Evolutionary conservation across 345 rosid genomes (phyloP).

Genomic region (Hibiscus trionum): DNA sequence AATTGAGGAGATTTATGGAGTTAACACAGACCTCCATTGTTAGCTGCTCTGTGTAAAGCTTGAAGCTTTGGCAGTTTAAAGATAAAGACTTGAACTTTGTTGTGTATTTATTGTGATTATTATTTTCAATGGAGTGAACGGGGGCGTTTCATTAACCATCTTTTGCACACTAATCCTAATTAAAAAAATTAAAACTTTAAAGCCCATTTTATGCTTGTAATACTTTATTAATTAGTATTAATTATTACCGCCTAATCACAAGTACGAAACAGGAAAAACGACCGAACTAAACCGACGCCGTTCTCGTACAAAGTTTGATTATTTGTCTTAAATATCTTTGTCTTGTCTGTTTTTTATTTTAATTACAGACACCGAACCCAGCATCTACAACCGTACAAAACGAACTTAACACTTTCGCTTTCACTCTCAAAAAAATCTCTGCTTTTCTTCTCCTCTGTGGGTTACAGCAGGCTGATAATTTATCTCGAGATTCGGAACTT

Average conservation of each 20-base stretch:
- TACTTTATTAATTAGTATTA: not conserved
- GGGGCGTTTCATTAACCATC: too few species aligned
- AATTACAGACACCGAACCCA: slow-evolving; percentile 1
- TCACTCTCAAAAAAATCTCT: not conserved
- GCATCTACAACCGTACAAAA: not conserved
- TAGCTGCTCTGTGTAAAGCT: slow-evolving; percentile 1
- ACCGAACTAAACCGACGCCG: slow-evolving; percentile 2
- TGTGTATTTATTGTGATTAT: too few species aligned
- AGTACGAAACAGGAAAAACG: not conserved
- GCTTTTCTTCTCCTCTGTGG: too few species aligned
- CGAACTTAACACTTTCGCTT: slow-evolving; percentile 4
- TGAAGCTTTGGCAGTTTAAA: slow-evolving; percentile 11
- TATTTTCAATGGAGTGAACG: too few species aligned
- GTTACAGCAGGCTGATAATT: not conserved
- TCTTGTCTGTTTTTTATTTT: not conserved
- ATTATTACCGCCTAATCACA: not conserved
- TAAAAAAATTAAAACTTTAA: not conserved
- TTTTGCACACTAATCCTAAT: too few species aligned
- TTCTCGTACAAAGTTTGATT: not conserved
- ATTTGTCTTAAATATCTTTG: not conserved
- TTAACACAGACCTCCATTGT: slow-evolving; percentile 59
- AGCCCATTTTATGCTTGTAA: not conserved
- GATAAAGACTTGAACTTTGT: slow-evolving; percentile 9
- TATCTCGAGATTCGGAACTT: not conserved
- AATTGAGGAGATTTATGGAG: slow-evolving; percentile 23